Evolutionary conservation across 305 asterid species (phyloP).

Genomic region (Ilex paraguariensis): DNA sequence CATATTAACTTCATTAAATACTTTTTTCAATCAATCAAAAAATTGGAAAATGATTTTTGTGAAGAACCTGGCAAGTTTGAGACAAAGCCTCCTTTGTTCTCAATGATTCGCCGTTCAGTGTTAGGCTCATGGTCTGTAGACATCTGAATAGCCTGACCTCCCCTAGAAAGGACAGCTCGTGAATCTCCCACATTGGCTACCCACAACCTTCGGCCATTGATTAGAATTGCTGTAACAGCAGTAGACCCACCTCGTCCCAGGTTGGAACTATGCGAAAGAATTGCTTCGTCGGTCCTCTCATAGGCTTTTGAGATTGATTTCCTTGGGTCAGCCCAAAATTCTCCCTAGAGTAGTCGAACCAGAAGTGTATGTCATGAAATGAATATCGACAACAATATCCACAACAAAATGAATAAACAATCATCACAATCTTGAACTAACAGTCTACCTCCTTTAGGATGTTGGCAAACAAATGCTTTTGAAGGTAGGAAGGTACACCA

Average conservation of each 20-base stretch:
- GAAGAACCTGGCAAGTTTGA: constrained; percentile 47
- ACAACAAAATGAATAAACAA: not conserved
- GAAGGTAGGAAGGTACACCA: constrained; percentile 36
- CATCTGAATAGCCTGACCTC: constrained; percentile 45
- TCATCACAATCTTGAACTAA: not conserved
- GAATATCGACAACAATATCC: too few relatives aligned
- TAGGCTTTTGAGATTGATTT: constrained; percentile 28
- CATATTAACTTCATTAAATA: too few relatives aligned
- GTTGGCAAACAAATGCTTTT: constrained; percentile 30
- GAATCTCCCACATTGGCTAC: constrained; percentile 58
- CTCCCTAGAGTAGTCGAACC: constrained; percentile 18
- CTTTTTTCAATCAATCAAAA: too few relatives aligned
- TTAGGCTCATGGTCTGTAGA: constrained; percentile 49
- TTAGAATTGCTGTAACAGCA: constrained; percentile 47
- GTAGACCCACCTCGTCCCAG: constrained; percentile 54
- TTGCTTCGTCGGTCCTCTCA: constrained; percentile 32
- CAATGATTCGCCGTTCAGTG: constrained; percentile 40
- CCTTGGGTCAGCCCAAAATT: constrained; percentile 33
- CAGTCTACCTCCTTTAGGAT: constrained; percentile 33
- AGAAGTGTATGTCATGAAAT: not conserved
- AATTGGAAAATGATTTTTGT: not conserved
- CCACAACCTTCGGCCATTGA: constrained; percentile 34
- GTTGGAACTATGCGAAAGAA: constrained; percentile 29
- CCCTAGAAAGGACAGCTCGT: constrained; percentile 46
- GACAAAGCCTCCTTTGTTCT: constrained; percentile 43